Evolutionary conservation across 2,329 filamentous ascomycete species (phyloP).

Genomic region (Aspergillus sp.): DNA sequence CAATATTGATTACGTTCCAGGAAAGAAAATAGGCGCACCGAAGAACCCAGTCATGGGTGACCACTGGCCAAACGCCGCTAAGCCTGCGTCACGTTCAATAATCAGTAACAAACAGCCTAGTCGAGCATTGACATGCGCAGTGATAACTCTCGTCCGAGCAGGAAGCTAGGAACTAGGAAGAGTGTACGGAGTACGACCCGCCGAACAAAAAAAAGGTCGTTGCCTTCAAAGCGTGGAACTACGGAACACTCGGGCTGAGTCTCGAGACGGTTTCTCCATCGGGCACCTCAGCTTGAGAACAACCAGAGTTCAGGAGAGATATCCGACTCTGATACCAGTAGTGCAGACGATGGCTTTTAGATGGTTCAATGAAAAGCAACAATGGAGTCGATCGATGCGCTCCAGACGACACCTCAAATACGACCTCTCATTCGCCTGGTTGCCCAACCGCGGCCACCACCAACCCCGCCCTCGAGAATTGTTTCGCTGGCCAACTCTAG

Average conservation of each 20-base stretch:
- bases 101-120: conserved; percentile 1
- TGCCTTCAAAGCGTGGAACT: neutral
- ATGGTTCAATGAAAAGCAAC: conserved; percentile 7
- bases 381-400: conserved; percentile 6
- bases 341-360: conserved; percentile 14
- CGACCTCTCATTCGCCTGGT: conserved; percentile 16
- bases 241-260: neutral
- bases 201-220: neutral
- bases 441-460: conserved; percentile 5
- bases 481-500: neutral
- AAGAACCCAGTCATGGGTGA: neutral
- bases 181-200: neutral
- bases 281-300: neutral
- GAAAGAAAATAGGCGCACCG: neutral
- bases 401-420: conserved; percentile 11
- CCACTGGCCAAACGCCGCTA: neutral
- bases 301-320: conserved; percentile 10
- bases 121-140: neutral
- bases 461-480: neutral
- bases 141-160: neutral
- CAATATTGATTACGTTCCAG: neutral
- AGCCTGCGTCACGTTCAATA: conserved; percentile 10
- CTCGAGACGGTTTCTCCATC: neutral
- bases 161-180: no score
- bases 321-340: conserved; percentile 10